A percentile compares a stretch with the other conserved stretches of the same genome.
phyloP scores from a whole-genome alignment of 768 basidiomycete genomes.

The Amanita thiersii region DNA sequence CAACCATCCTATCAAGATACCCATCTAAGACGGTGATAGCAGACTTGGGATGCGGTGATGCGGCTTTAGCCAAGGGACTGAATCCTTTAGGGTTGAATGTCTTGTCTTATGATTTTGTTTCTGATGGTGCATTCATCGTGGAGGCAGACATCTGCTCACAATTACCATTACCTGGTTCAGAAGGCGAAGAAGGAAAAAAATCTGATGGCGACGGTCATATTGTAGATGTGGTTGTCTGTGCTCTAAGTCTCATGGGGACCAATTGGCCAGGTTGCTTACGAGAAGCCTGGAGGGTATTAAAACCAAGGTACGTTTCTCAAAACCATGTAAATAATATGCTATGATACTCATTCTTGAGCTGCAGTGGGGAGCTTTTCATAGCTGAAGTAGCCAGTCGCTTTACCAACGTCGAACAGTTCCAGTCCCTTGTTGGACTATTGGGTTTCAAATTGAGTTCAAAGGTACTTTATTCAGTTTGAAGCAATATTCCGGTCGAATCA shows the following conservation, averaged over 20 bases:
- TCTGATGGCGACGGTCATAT: slow-evolving; percentile 58
- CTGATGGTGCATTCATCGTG: slow-evolving; percentile 66
- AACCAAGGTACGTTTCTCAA: slow-evolving; percentile 45
- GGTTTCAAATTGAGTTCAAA: slow-evolving; percentile 71
- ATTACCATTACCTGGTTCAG: slow-evolving; percentile 82
- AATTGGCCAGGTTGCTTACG: slow-evolving; percentile 92
- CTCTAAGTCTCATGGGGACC: slow-evolving; percentile 92
- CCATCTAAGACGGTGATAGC: slow-evolving; percentile 68
- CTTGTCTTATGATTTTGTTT: slow-evolving; percentile 75
- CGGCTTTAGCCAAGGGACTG: slow-evolving; percentile 71
- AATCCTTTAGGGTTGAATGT: slow-evolving; percentile 61
- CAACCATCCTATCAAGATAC: slow-evolving; percentile 53
- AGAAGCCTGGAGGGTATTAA: slow-evolving; percentile 85
- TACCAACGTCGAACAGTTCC: slow-evolving; percentile 57
- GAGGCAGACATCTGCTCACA: slow-evolving; percentile 83
- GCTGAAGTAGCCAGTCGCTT: slow-evolving; percentile 90
- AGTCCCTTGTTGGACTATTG: slow-evolving; percentile 48
- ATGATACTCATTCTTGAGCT: slow-evolving; percentile 9
- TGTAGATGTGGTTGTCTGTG: slow-evolving; percentile 88
- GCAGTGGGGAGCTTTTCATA: slow-evolving; percentile 74
- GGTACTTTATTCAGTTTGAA: slow-evolving; percentile 28
- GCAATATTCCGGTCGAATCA: background rate
- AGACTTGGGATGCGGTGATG: slow-evolving; percentile 95
- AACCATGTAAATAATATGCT: background rate
- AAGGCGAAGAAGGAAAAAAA: slow-evolving; percentile 29